Evolutionary conservation across 495 filamentous ascomycete species (phyloP), one percentile per base, ranked within the genome.

Genomic region (Hypoxylon rickii): DNA sequence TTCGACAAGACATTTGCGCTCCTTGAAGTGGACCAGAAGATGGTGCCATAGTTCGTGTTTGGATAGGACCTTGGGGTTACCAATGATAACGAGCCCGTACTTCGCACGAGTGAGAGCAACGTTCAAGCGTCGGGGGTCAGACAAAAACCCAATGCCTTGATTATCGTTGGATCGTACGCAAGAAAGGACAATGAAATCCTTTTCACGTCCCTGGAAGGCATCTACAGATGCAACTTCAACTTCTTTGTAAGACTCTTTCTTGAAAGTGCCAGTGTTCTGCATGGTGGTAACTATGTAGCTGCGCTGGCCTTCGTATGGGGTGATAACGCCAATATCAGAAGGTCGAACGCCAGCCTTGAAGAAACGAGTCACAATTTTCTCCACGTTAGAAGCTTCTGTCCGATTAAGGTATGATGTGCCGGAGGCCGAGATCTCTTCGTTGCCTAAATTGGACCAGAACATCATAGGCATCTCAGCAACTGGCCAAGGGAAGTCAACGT

Each of bases 21-120:
- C 94, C 76, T 99, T 99, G 80, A 97, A 99, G 65, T 99, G 94
- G 19, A 96, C 79, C 7, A 99, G 79, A 16, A 99, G 85, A 68
- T 91, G 93, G 64, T 99, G 95, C 94, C 94, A 99, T 12, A 99
- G 77, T 41, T 96, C 94, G 71, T 99, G 94, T 75, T 97, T 99
- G 18, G 91, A 92, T 31, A 99, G 73, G 34, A 99, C 94, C 76
- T 99, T 99, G 7, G 94, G 94, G 68, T 99, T 99, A 40, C 95
- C 94, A 13, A 99, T 85, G 54, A 99, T 96, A 38, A 96, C 94
- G 44, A 97, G 73, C 40, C 94, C 94, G 71, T 89, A 99, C 73
- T 96, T 96, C 33, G 94, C 95, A 69, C 94, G 89, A 43, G 94
- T 99, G 44, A 99, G 83, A 12, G 94, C 94, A n/a, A 99, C 94